Evolutionary conservation across 2,329 filamentous ascomycete genomes (phyloP).

Genomic region (Lasiodiplodia citricola): DNA sequence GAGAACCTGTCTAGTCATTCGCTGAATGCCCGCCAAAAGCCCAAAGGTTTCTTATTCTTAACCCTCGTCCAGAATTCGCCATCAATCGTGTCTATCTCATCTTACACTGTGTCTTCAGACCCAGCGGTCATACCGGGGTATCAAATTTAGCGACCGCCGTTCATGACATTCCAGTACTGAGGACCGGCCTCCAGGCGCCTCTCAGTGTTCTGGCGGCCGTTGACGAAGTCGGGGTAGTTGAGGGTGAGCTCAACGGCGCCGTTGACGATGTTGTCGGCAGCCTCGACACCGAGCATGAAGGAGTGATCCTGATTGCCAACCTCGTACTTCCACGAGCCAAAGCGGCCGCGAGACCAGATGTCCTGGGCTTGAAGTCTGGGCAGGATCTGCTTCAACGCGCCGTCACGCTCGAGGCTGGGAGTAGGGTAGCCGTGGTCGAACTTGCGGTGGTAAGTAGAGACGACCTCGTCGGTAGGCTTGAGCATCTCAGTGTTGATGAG

Average conservation of each 20-base stretch:
- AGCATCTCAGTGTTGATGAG: constrained; percentile 99
- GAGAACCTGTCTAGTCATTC: constrained; percentile 19
- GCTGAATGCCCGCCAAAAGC: constrained; percentile 19
- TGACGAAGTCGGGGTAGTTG: constrained; percentile 97
- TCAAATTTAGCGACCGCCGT: constrained; percentile 20
- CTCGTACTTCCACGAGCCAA: constrained; percentile 98
- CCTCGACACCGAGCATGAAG: constrained; percentile 96
- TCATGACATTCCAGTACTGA: constrained; percentile 54
- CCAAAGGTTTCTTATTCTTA: constrained; percentile 22
- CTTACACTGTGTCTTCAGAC: constrained; percentile 5
- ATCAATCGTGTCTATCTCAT: constrained; percentile 13
- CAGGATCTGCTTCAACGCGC: constrained; percentile 87
- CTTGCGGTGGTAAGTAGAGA: constrained; percentile 96
- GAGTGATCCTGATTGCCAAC: constrained; percentile 64
- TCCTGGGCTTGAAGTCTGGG: constrained; percentile 89
- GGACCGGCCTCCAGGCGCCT: constrained; percentile 66
- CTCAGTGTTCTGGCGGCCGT: constrained; percentile 72
- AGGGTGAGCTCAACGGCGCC: constrained; percentile 90
- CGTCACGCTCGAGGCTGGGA: constrained; percentile 91
- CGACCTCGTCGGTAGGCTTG: constrained; percentile 86
- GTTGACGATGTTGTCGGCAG: constrained; percentile 86
- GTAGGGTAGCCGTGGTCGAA: constrained; percentile 99
- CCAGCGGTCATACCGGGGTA: constrained; percentile 20
- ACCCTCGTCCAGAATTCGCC: constrained; percentile 21
- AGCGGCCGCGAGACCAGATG: constrained; percentile 94